These are phyloP conservation scores for Discostella stelligera DNA, from an alignment of 352 stramenopile genomes.

Conservation along the genomic window DNA sequence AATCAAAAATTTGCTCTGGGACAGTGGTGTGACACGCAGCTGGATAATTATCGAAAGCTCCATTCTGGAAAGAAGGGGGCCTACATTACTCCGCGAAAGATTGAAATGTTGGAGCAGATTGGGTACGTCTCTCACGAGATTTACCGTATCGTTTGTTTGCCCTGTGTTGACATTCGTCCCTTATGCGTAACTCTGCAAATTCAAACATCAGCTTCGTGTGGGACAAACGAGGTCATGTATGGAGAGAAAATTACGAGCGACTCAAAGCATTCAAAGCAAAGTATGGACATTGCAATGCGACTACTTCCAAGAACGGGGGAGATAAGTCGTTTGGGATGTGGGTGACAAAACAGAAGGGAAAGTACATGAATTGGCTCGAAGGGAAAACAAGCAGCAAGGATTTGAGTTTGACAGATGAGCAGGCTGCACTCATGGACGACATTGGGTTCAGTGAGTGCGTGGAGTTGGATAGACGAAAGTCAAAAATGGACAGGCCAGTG, in stretches of 20 bases:
- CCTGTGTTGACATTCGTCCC: neutral
- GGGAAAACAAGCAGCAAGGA: slow-evolving; percentile 22
- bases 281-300: slow-evolving; percentile 30
- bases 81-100: slow-evolving; percentile 46
- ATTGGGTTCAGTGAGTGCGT: slow-evolving; percentile 28
- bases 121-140: slow-evolving; percentile 20
- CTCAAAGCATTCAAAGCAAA: slow-evolving; percentile 46
- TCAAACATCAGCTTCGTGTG: slow-evolving; percentile 38
- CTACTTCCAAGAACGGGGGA: slow-evolving; percentile 15
- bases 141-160: slow-evolving; percentile 1
- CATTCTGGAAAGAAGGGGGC: slow-evolving; percentile 25
- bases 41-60: slow-evolving; percentile 46
- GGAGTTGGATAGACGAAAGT: slow-evolving; percentile 14
- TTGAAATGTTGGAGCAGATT: slow-evolving; percentile 46
- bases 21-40: slow-evolving; percentile 48
- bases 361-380: slow-evolving; percentile 21
- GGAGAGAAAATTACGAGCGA: slow-evolving; percentile 47
- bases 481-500: neutral
- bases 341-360: slow-evolving; percentile 40
- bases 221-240: slow-evolving; percentile 32
- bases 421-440: slow-evolving; percentile 29
- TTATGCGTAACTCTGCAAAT: neutral
- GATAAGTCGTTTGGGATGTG: slow-evolving; percentile 24
- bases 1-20: slow-evolving; percentile 35
- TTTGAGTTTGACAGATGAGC: slow-evolving; percentile 29